These are phyloP conservation scores for Salvia miltiorrhiza DNA, from an alignment of 257 asterid species.

Conservation along the genomic window DNA sequence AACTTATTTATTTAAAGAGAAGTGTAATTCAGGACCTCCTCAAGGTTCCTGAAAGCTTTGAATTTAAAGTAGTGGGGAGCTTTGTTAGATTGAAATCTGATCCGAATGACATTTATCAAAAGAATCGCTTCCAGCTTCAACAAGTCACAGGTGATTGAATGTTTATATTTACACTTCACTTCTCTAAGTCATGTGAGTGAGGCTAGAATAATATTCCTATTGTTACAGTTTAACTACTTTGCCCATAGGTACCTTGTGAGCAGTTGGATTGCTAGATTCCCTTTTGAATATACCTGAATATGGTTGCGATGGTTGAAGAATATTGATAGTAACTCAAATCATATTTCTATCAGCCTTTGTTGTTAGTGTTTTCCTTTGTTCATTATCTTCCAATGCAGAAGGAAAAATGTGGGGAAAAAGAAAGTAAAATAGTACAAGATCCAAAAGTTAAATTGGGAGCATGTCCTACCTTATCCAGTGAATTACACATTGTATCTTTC, in stretches of 20 bases:
- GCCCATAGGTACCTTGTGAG: neutral
- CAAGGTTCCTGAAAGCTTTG: slow-evolving; percentile 53
- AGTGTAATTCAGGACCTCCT: slow-evolving; percentile 65
- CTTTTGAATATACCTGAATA: slow-evolving; percentile 5
- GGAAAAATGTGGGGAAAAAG: neutral
- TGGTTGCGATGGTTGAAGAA: neutral
- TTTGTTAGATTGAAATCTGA: slow-evolving; percentile 83
- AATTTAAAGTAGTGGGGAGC: slow-evolving; percentile 66
- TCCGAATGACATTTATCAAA: slow-evolving; percentile 69
- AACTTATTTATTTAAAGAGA: slow-evolving; percentile 66
- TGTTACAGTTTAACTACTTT: neutral
- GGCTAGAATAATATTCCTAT: neutral
- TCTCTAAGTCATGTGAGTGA: too few relatives aligned
- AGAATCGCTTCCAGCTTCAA: slow-evolving; percentile 74
- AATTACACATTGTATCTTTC: neutral
- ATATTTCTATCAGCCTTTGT: neutral
- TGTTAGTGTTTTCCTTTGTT: neutral
- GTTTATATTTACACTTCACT: too few relatives aligned
- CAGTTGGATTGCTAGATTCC: neutral
- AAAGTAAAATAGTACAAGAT: slow-evolving; percentile 4
- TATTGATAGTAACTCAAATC: neutral
- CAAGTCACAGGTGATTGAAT: slow-evolving; percentile 79
- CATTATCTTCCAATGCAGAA: slow-evolving; percentile 1
- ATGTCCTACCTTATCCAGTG: neutral
- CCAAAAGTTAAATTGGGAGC: slow-evolving; percentile 15